These are phyloP conservation scores for Neurospora tetraspora DNA, from an alignment of 495 filamentous ascomycete species.

Conservation along the genomic window DNA sequence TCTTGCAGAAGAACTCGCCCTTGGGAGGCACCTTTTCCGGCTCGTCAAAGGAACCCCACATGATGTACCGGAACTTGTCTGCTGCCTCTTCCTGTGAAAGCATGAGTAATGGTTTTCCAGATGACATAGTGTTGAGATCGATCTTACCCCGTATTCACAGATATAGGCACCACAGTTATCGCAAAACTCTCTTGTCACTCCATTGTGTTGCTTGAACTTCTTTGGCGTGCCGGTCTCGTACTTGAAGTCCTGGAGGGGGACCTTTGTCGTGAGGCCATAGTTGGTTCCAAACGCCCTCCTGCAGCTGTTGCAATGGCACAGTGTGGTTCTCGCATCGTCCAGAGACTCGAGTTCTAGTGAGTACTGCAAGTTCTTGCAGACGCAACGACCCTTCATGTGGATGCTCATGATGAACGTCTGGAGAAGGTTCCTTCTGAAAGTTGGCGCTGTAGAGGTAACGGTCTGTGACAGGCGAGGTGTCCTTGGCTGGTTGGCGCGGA, in stretches of 20 bases:
- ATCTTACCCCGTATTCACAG: slow-evolving; percentile 51
- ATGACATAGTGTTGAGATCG: neutral
- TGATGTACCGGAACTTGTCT: slow-evolving; percentile 50
- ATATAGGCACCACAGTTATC: slow-evolving; percentile 51
- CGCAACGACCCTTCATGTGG: slow-evolving; percentile 13
- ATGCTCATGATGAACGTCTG: slow-evolving; percentile 5
- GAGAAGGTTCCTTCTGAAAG: neutral
- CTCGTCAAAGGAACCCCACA: slow-evolving; percentile 55
- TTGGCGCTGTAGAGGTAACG: neutral
- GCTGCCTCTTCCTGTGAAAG: slow-evolving; percentile 38
- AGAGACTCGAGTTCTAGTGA: slow-evolving; percentile 6
- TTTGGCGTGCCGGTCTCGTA: slow-evolving; percentile 14
- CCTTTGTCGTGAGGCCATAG: slow-evolving; percentile 55
- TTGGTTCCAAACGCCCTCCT: slow-evolving; percentile 53
- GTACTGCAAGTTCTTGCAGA: slow-evolving; percentile 15
- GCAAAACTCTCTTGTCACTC: slow-evolving; percentile 48
- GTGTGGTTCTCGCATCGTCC: slow-evolving; percentile 45
- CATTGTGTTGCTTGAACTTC: slow-evolving; percentile 18
- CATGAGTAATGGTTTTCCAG: neutral
- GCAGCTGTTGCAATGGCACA: slow-evolving; percentile 59
- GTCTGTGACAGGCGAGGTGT: neutral
- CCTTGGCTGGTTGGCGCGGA: neutral
- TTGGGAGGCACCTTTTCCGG: slow-evolving; percentile 51
- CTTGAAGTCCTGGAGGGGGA: slow-evolving; percentile 17
- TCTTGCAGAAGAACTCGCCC: slow-evolving; percentile 59